Evolutionary conservation across 768 basidiomycete genomes (phyloP).

Genomic region (Russula vinacea): DNA sequence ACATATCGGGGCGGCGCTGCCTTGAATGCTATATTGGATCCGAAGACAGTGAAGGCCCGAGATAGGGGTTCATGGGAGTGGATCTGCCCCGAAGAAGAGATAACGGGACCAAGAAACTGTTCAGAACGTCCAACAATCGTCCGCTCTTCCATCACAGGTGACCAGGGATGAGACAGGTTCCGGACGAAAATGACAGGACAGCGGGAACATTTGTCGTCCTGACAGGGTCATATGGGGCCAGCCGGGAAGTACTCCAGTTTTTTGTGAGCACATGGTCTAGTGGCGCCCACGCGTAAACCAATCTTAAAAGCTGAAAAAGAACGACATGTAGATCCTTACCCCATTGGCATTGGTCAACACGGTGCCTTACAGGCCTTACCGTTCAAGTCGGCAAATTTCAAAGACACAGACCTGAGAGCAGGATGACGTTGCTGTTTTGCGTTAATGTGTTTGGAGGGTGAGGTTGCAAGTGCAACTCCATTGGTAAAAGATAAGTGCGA

Average conservation of each 20-base stretch:
- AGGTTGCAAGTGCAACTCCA: neutral
- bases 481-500: slow-evolving; percentile 15
- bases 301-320: neutral
- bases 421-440: neutral
- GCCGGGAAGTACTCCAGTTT: slow-evolving; percentile 6
- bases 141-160: slow-evolving; percentile 15
- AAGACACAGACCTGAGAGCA: neutral
- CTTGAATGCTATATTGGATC: slow-evolving; percentile 16
- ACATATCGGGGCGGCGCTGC: neutral
- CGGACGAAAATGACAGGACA: neutral
- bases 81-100: slow-evolving; percentile 16
- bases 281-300: slow-evolving; percentile 10
- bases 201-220: neutral
- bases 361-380: neutral
- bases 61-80: slow-evolving; percentile 20
- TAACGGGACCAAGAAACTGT: slow-evolving; percentile 3
- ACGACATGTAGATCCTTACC: neutral
- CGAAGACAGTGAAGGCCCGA: slow-evolving; percentile 10
- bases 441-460: neutral
- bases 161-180: slow-evolving; percentile 1
- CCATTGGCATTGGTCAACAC: neutral
- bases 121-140: neutral
- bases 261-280: slow-evolving; percentile 13
- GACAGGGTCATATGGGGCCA: slow-evolving; percentile 1
- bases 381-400: slow-evolving; percentile 11